phyloP scores from a whole-genome alignment of 2,329 filamentous ascomycete genomes.

The Diaporthe sp. region DNA sequence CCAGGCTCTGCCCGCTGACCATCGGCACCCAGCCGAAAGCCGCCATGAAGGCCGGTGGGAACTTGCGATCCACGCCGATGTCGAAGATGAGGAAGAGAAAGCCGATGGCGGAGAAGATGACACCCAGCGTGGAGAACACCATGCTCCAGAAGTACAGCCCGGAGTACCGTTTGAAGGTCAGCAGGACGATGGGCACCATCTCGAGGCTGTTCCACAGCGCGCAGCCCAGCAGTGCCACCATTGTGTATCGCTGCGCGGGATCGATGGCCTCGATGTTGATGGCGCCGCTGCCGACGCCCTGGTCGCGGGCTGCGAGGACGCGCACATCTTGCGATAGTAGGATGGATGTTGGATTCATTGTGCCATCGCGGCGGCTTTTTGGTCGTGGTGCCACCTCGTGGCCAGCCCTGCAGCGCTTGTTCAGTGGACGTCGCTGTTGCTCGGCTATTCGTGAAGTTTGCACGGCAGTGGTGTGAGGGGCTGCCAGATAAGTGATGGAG shows the following conservation, averaged over 20 bases:
- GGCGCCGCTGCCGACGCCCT: constrained; percentile 3
- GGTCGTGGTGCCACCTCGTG: not conserved
- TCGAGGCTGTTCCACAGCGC: constrained; percentile 32
- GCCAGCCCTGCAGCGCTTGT: not conserved
- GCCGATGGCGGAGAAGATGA: not conserved
- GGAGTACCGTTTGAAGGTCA: constrained; percentile 17
- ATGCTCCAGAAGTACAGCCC: constrained; percentile 38
- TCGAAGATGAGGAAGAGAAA: constrained; percentile 21
- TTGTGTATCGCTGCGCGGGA: constrained; percentile 6
- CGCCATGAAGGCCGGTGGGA: constrained; percentile 5
- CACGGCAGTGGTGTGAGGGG: not conserved
- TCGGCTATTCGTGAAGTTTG: not conserved
- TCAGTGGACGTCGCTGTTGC: not conserved
- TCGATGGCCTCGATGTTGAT: constrained; percentile 21
- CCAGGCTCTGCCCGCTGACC: constrained; percentile 70
- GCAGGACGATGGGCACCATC: constrained; percentile 28
- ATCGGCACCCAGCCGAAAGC: constrained; percentile 65
- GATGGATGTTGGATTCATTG: not conserved
- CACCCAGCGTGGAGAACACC: constrained; percentile 7
- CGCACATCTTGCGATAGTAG: not conserved
- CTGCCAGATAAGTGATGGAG: not conserved
- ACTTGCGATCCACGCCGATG: not conserved
- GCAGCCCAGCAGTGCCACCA: constrained; percentile 30
- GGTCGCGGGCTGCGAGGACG: not conserved
- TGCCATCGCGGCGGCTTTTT: constrained; percentile 12